Base-by-base conservation (phyloP, 495 filamentous ascomycete species). In the Evansstolkia leycettana region DNA sequence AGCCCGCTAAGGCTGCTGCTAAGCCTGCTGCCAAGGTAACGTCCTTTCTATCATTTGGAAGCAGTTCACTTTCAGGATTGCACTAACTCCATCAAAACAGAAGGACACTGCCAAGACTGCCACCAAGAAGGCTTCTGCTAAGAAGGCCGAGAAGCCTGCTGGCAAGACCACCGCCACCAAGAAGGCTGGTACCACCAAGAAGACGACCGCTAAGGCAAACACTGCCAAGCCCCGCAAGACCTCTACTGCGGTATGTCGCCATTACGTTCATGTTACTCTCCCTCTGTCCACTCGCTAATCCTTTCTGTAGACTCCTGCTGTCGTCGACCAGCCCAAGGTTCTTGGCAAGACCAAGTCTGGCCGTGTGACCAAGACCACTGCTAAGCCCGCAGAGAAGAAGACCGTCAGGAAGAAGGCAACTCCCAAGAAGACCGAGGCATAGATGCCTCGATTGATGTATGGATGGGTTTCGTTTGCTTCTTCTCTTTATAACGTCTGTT, bases 271-370 rank as follows among this genome's bases (percentile, higher is more conserved):
- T 19, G 9, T 17, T 13, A 6, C 30, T 33, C 13, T 33, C 30
- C 9, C 17, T 7, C 30, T 33, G 14, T 16, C 1, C 13, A 25
- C 27, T 36, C 28, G 36, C 28, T 28, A n/a, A n/a, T n/a, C n/a
- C 6, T 32, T 40, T 16, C 45, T 49, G 40, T 43, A 74, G 70
- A 73, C 76, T 11, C 68, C 70, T 34, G 82, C 84, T 38, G 69
- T 81, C 33, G 75, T 76, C 31, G 78, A 86, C 36, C 78, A 85
- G 64, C 70, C 80, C 43, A 74, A 81, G 46, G 69, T 80, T 38
- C 58, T 86, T 33, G 71, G 70, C 43, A 93, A 85, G 73, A 93
- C 88, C 56, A 94, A 94, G 75, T 82, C 85, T 14, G 86, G 88
- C 12, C 80, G 87, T 38, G 80, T 93, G 42, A 78, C 84, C 30